These are phyloP conservation scores for Solanum hybrid DNA, from an alignment of 305 asterid genomes.

Conservation along the genomic window DNA sequence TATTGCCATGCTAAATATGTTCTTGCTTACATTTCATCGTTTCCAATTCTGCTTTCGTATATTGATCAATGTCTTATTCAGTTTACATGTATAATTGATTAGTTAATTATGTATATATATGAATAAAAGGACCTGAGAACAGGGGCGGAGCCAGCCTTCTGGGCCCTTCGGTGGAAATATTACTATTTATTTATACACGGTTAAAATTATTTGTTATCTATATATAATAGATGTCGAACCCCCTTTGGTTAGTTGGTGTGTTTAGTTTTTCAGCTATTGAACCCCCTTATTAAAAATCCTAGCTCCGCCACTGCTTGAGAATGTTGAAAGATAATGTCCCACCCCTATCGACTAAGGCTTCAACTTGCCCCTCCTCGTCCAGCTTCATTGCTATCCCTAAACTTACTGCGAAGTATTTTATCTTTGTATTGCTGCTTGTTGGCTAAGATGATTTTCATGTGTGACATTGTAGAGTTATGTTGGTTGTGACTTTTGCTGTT, in stretches of 20 bases:
- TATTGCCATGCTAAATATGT: background rate
- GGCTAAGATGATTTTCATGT: background rate
- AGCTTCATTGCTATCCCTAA: background rate
- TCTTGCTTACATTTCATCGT: background rate
- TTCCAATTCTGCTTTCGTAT: background rate
- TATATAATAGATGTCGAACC: no score
- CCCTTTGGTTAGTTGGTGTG: no score
- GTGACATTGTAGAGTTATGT: background rate
- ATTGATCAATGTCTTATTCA: background rate
- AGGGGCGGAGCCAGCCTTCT: no score
- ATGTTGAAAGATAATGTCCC: background rate
- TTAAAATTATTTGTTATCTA: no score
- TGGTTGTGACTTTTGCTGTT: background rate
- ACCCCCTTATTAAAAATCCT: no score
- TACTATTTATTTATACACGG: no score
- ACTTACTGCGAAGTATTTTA: background rate
- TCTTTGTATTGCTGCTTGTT: background rate
- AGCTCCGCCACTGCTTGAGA: no score
- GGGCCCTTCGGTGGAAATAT: no score
- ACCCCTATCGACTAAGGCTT: background rate
- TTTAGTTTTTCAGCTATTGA: no score
- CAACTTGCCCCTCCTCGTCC: background rate
- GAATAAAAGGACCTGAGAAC: background rate
- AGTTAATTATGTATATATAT: background rate
- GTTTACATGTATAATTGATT: background rate